Evolutionary conservation across 2,329 filamentous ascomycete genomes (phyloP), one percentile per base, ranked within the genome.

Genomic region (Phoma sp.): DNA sequence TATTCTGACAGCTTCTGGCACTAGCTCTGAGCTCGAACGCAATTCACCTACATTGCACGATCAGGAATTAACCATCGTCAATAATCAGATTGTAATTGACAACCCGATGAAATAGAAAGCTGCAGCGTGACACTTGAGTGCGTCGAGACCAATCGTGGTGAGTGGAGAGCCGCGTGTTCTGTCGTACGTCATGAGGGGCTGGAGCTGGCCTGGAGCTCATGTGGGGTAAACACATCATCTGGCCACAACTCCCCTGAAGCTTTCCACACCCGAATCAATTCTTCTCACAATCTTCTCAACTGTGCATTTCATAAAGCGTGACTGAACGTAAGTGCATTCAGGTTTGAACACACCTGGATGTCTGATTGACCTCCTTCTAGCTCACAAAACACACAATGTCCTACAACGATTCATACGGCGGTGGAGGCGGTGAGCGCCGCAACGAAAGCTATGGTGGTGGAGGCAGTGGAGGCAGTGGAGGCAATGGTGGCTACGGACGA

Each of bases 341-440:
- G 23, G 23, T 25, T 25, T 9, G 5, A 25, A 25, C 23, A 25
- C 7, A 7, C 5, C 11, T 34, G 15, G 32, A 7, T 6, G 1
- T 21, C 4, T 17, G 11, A 12, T 45, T 54, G 28, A 54, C 29
- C 11, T 15, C 5, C 14, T 2, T 5, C 14, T 26, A 49, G 45
- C 20, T 36, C 14, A 21, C 3, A 30, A 29, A 18, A 34, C 18
- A 14, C 42, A 62, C 23, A 36, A 67, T 68, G 65, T 68, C 65
- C 25, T 66, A 67, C 57, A 69, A 66, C 59, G 60, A 65, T 12
- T 60, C 59, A 21, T 57, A 58, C 54, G 53, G 57, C 29, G 58
- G 56, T 18, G 53, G 60, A 30, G 53, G 57, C n/a, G 45, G 56
- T 25, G 55, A 66, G 32, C 60, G 62, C 25, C 60, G 59, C 15